phyloP scores from a whole-genome alignment of 2,329 filamentous ascomycete genomes.

The Aureobasidium sp. region DNA sequence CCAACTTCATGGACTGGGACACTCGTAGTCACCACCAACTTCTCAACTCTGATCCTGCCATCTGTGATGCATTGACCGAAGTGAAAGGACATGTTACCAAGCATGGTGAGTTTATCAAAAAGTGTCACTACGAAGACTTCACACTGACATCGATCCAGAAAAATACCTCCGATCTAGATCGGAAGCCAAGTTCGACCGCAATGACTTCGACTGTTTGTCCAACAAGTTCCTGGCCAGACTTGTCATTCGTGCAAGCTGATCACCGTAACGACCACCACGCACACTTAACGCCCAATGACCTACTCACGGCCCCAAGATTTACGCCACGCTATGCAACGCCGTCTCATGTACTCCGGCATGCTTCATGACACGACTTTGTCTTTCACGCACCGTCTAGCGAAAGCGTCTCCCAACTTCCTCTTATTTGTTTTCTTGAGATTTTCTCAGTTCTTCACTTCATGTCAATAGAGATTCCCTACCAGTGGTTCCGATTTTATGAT shows the following conservation, averaged over 20 bases:
- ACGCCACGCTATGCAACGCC: constrained; percentile 1
- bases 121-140: background rate
- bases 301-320: constrained; percentile 11
- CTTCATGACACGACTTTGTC: constrained; percentile 12
- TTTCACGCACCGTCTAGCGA: constrained; percentile 5
- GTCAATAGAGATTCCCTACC: constrained; percentile 10
- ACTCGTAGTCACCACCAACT: constrained; percentile 83
- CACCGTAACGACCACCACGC: background rate
- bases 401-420: background rate
- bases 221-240: constrained; percentile 97
- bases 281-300: constrained; percentile 13
- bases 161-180: constrained; percentile 73
- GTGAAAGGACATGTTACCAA: constrained; percentile 85
- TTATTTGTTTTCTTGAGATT: background rate
- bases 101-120: constrained; percentile 61
- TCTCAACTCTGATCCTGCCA: constrained; percentile 81
- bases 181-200: constrained; percentile 75
- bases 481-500: constrained; percentile 3
- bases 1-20: constrained; percentile 89
- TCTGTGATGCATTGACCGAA: constrained; percentile 94
- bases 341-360: constrained; percentile 5
- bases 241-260: constrained; percentile 83
- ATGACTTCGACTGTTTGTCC: constrained; percentile 88
- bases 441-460: background rate
- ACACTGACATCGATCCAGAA: constrained; percentile 47